phyloP scores from a whole-genome alignment of 2,329 filamentous ascomycete species.

The Pleomassaria siparia region DNA sequence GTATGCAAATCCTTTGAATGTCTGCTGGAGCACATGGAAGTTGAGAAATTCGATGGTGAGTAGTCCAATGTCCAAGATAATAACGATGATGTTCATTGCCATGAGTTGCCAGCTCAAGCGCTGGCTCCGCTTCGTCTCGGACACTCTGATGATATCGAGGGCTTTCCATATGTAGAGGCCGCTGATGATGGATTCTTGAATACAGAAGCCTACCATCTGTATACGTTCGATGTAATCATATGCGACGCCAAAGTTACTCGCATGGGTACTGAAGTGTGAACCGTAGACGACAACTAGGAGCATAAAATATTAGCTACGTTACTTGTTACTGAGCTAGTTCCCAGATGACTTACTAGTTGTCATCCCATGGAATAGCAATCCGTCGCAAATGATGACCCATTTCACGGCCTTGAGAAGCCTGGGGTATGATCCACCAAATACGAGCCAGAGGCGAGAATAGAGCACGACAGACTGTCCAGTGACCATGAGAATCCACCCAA shows the following conservation, averaged over 20 bases:
- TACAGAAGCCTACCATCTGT: slow-evolving; percentile 43
- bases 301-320: slow-evolving; percentile 3
- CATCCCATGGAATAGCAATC: slow-evolving; percentile 54
- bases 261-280: slow-evolving; percentile 51
- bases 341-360: slow-evolving; percentile 29
- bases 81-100: slow-evolving; percentile 42
- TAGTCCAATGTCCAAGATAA: slow-evolving; percentile 39
- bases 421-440: slow-evolving; percentile 51
- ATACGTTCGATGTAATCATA: slow-evolving; percentile 43
- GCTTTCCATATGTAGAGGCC: slow-evolving; percentile 54
- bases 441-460: slow-evolving; percentile 61
- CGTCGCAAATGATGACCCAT: slow-evolving; percentile 57
- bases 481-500: slow-evolving; percentile 61
- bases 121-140: slow-evolving; percentile 17
- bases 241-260: slow-evolving; percentile 25
- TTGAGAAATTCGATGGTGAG: slow-evolving; percentile 36
- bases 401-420: slow-evolving; percentile 52
- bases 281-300: slow-evolving; percentile 52
- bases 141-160: slow-evolving; percentile 46
- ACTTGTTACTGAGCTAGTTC: not conserved
- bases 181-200: slow-evolving; percentile 35
- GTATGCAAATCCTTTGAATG: slow-evolving; percentile 43
- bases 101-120: slow-evolving; percentile 40
- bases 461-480: slow-evolving; percentile 63
- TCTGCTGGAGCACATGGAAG: slow-evolving; percentile 39